phyloP scores from a whole-genome alignment of 345 rosid species.

The Populus davidiana region DNA sequence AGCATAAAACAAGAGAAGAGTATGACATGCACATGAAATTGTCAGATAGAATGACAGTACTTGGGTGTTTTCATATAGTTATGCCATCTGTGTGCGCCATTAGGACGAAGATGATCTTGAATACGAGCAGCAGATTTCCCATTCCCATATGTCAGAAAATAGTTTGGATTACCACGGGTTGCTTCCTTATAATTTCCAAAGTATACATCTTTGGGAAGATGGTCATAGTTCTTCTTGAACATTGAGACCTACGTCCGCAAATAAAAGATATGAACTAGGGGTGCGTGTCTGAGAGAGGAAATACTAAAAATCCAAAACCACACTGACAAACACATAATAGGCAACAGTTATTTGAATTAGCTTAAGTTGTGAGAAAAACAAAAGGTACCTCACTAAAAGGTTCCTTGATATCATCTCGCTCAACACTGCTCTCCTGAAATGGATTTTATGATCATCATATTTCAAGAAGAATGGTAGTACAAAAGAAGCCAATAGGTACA shows the following conservation, averaged over 20 bases:
- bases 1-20: neutral
- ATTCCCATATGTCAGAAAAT: slow-evolving; percentile 90
- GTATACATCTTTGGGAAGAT: slow-evolving; percentile 80
- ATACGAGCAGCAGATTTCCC: slow-evolving; percentile 96
- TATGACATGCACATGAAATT: neutral
- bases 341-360: neutral
- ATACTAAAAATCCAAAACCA: neutral
- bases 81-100: slow-evolving; percentile 99
- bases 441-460: slow-evolving; percentile 16
- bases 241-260: slow-evolving; percentile 62
- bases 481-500: neutral
- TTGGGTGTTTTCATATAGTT: slow-evolving; percentile 74
- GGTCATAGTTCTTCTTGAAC: slow-evolving; percentile 94
- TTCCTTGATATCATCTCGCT: slow-evolving; percentile 78
- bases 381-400: slow-evolving; percentile 83
- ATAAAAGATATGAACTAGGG: neutral
- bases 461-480: neutral
- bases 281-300: neutral
- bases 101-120: slow-evolving; percentile 88
- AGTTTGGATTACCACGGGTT: slow-evolving; percentile 88
- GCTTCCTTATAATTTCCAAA: slow-evolving; percentile 84
- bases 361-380: neutral
- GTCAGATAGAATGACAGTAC: slow-evolving; percentile 38
- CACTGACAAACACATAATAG: neutral
- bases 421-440: slow-evolving; percentile 89